Evolutionary conservation across 2,329 filamentous ascomycete species (phyloP).

Genomic region (Ascochyta viciae-villosae): DNA sequence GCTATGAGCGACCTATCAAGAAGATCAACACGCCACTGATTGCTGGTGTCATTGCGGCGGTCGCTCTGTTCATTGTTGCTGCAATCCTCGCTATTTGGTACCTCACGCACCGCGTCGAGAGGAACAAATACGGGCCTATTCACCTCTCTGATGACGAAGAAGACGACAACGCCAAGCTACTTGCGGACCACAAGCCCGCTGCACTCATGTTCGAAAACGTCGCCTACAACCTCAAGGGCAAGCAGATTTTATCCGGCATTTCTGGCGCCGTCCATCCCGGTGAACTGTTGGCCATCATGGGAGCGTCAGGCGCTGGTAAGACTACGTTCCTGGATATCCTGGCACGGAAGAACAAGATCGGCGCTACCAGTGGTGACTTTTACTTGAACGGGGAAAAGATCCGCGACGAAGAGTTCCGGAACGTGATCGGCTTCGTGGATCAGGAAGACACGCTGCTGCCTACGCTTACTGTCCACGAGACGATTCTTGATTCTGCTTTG

Average conservation of each 20-base stretch:
- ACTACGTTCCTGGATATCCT: conserved; percentile 97
- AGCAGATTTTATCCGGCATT: conserved; percentile 80
- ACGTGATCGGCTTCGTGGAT: conserved; percentile 94
- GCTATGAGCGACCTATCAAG: conserved; percentile 87
- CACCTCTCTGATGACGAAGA: conserved; percentile 83
- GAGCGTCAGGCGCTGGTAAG: conserved; percentile 95
- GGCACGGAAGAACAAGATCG: conserved; percentile 95
- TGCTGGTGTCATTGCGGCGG: conserved; percentile 87
- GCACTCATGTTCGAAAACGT: conserved; percentile 89
- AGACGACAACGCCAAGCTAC: conserved; percentile 81
- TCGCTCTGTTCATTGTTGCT: conserved; percentile 85
- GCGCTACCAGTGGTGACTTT: conserved; percentile 78
- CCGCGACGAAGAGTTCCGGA: conserved; percentile 82
- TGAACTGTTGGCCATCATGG: conserved; percentile 98
- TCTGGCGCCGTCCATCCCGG: conserved; percentile 90
- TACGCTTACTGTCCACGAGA: conserved; percentile 96
- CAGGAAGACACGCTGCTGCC: conserved; percentile 98
- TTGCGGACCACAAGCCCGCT: conserved; percentile 90
- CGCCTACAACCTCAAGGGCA: conserved; percentile 85
- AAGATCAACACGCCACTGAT: conserved; percentile 97
- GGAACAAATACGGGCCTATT: conserved; percentile 72
- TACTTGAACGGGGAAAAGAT: conserved; percentile 94
- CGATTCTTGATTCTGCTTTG: conserved; percentile 91
- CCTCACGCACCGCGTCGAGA: conserved; percentile 74
- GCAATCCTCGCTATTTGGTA: conserved; percentile 88